Conservation (phyloP, 1,284 basidiomycete species). For the Puccinia coronata region DNA sequence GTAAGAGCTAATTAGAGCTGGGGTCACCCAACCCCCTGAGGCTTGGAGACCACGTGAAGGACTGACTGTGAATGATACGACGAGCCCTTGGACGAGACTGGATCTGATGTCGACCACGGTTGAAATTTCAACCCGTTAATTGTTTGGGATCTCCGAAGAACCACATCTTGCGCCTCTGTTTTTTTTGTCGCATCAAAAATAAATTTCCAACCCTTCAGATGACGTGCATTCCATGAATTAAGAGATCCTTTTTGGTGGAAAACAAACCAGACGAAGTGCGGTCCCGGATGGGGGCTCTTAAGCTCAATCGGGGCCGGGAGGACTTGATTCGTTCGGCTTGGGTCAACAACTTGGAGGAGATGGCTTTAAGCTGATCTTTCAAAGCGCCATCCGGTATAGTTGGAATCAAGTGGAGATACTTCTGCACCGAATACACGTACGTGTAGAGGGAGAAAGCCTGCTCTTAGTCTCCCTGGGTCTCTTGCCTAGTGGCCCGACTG, state of each 20-base stretch:
- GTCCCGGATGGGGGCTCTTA: slow-evolving; percentile 24
- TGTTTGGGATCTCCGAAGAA: no score
- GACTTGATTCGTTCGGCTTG: slow-evolving; percentile 40
- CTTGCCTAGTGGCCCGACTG: no score
- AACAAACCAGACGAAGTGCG: slow-evolving; percentile 24
- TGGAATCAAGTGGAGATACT: slow-evolving; percentile 31
- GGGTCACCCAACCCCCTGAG: no score
- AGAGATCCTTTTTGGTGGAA: background rate
- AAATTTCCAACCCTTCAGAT: background rate
- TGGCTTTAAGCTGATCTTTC: slow-evolving; percentile 21
- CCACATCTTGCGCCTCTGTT: no score
- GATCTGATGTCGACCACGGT: no score
- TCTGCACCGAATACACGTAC: slow-evolving; percentile 23
- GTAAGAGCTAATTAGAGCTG: background rate
- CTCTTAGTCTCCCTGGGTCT: no score
- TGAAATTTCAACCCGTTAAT: no score
- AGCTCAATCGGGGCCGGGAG: slow-evolving; percentile 1
- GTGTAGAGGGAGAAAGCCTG: slow-evolving; percentile 27
- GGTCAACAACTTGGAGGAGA: slow-evolving; percentile 38
- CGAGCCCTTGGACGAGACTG: no score
- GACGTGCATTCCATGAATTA: background rate
- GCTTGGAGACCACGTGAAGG: no score
- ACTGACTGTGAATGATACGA: no score
- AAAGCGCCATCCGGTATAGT: slow-evolving; percentile 13
- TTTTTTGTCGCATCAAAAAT: no score